Base-by-base conservation (phyloP, 1,284 basidiomycete genomes). In the Pseudozyma tsukubaensis region DNA sequence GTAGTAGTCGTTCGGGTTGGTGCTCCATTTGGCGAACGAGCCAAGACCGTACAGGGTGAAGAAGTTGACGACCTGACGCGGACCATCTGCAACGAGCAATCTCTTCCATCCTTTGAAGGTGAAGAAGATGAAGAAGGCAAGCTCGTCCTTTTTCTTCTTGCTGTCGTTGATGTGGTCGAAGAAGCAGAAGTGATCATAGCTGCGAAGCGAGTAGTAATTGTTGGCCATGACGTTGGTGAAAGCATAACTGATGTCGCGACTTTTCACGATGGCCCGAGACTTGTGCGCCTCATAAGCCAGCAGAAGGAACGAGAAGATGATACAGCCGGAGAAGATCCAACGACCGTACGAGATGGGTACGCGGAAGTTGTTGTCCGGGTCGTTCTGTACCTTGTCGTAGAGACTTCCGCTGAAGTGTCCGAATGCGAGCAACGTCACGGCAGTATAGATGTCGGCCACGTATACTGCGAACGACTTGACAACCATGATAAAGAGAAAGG, bases 71-170 rank as follows among this genome's bases (percentile, higher is more conserved):
- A 92, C 90, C 86, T 99, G 96, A 85, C 96, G 93, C 56, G 96
- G 97, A n/a, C 92, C 94, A 85, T 99, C 96, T 59, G 96, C 94
- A 62, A 98, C 87, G 16, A 98, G 86, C 8, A 97, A 86, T 18
- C 94, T 91, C 86, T 98, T 99, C 96, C 96, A 99, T 85, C 92
- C 77, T 88, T 99, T 99, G 89, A 99, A 99, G 1, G 92, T 92
- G 87, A 99, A 99, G 89, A 98, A 99, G 85, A 98, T 90, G 86
- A 97, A 99, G 89, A 99, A 98, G 50, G 95, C 94, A 85, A 98
- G 94, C 82, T 97, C 94, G 85, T 99, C 96, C 85, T 92, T 94
- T 78, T 91, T 91, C 89, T 97, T 97, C 35, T 94, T 96, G 36
- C 95, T 97, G 82, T 93, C 91, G 82, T 92, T 91, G 86, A 99